phyloP scores from a whole-genome alignment of 148 eudicot genomes.

The Drosera capensis region DNA sequence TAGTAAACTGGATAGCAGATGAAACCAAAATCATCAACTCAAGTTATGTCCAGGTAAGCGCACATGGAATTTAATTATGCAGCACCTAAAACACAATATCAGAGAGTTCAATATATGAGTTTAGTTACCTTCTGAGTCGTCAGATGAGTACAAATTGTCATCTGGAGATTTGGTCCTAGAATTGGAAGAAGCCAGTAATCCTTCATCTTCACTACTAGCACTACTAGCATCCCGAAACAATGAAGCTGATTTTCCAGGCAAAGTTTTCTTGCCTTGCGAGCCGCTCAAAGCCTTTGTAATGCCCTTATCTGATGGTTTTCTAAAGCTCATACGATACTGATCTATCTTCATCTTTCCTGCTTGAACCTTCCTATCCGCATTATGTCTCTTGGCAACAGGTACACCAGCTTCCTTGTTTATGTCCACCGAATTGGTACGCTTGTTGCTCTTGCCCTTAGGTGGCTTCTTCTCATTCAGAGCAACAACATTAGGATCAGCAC shows the following conservation, averaged over 20 bases:
- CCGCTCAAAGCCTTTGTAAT: constrained; percentile 13
- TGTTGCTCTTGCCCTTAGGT: background rate
- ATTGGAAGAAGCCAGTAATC: constrained; percentile 18
- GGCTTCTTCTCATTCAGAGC: background rate
- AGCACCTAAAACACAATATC: background rate
- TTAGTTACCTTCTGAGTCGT: constrained; percentile 25
- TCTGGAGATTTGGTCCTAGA: constrained; percentile 36
- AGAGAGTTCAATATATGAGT: background rate
- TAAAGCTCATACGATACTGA: constrained; percentile 7
- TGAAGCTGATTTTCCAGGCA: constrained; percentile 26
- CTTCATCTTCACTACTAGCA: constrained; percentile 37
- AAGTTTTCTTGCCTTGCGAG: constrained; percentile 18
- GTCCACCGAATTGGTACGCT: constrained; percentile 4
- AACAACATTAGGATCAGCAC: background rate
- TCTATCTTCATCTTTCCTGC: constrained; percentile 7
- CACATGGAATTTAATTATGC: too few relatives aligned
- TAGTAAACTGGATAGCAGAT: too few relatives aligned
- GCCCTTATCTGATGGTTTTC: constrained; percentile 14
- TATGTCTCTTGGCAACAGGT: constrained; percentile 11
- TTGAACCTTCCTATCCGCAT: constrained; percentile 8
- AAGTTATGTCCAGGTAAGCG: too few relatives aligned
- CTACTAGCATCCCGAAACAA: constrained; percentile 39
- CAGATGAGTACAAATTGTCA: constrained; percentile 33
- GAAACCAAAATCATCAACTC: too few relatives aligned
- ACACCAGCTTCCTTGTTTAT: constrained; percentile 6